Percentiles rank a stretch among this genome's conserved stretches.
phyloP scores from a whole-genome alignment of 768 basidiomycete genomes.

The Suillus clintonianus region DNA sequence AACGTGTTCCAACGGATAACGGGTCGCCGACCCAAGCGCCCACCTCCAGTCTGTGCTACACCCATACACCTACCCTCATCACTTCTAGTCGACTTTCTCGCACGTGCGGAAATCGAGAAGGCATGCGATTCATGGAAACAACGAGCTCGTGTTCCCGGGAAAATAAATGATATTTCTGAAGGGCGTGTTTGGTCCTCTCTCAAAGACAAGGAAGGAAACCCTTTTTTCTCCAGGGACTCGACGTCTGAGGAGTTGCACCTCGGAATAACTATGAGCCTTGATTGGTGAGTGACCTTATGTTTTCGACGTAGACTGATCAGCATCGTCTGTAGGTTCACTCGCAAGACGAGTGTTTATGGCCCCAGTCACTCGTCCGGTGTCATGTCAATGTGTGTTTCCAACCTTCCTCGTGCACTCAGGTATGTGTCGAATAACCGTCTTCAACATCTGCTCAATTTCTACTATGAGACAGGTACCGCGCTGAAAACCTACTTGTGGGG shows the following conservation, averaged over 20 bases:
- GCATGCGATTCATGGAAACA: slow-evolving; percentile 17
- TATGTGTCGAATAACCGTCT: neutral
- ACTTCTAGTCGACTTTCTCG: slow-evolving; percentile 11
- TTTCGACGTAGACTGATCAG: neutral
- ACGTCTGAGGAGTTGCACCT: slow-evolving; percentile 15
- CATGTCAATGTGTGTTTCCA: slow-evolving; percentile 18
- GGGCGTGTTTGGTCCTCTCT: slow-evolving; percentile 17
- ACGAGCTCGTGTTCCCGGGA: no score
- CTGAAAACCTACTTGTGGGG: slow-evolving; percentile 21
- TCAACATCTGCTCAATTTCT: neutral
- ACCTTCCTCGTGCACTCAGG: slow-evolving; percentile 14
- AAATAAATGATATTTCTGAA: slow-evolving; percentile 15
- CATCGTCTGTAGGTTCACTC: slow-evolving; percentile 11
- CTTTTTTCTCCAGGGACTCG: slow-evolving; percentile 14
- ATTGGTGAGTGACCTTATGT: slow-evolving; percentile 15
- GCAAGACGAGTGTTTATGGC: slow-evolving; percentile 15
- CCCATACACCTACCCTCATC: slow-evolving; percentile 16
- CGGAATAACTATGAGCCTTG: slow-evolving; percentile 16
- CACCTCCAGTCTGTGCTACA: neutral
- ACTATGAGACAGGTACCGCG: slow-evolving; percentile 14
- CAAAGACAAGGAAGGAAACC: slow-evolving; percentile 9
- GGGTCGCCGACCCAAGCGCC: neutral
- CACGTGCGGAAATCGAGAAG: slow-evolving; percentile 9
- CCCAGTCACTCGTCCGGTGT: slow-evolving; percentile 24
- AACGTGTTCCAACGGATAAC: neutral